These are phyloP conservation scores for Podila minutissima DNA, from an alignment of 192 early-diverging fungal species.

Conservation along the genomic window DNA sequence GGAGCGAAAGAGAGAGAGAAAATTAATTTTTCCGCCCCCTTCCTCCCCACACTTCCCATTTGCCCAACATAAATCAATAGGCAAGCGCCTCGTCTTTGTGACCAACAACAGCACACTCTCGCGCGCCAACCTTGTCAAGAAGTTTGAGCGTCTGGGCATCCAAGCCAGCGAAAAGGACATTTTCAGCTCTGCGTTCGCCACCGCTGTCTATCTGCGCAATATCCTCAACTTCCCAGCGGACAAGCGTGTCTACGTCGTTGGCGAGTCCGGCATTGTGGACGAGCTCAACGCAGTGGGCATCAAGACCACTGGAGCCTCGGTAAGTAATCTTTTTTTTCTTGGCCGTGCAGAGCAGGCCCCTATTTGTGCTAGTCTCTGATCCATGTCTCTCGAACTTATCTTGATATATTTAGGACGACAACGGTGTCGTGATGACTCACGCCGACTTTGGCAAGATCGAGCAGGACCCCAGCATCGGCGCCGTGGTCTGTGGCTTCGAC, in stretches of 20 bases:
- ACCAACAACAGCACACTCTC: constrained; percentile 98
- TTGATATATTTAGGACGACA: constrained; percentile 14
- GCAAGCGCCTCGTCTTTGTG: constrained; percentile 95
- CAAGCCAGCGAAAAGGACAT: constrained; percentile 88
- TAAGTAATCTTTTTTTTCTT: constrained; percentile 7
- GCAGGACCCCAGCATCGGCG: constrained; percentile 72
- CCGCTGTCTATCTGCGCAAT: constrained; percentile 91
- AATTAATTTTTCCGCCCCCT: neutral
- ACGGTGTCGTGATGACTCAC: constrained; percentile 32
- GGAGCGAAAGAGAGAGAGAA: neutral
- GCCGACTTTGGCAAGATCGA: constrained; percentile 26
- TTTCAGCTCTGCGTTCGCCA: constrained; percentile 92
- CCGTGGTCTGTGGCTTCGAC: constrained; percentile 95
- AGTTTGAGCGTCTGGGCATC: constrained; percentile 87
- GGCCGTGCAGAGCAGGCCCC: neutral
- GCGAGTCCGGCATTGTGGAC: constrained; percentile 86
- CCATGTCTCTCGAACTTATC: neutral
- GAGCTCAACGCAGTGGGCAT: constrained; percentile 90
- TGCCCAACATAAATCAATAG: constrained; percentile 32
- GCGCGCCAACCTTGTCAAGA: constrained; percentile 78
- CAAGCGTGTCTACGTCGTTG: constrained; percentile 94
- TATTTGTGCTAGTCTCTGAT: neutral
- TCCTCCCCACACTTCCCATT: neutral
- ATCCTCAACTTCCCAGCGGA: constrained; percentile 82
- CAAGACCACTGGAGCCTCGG: constrained; percentile 30